Evolutionary conservation across 768 basidiomycete genomes (phyloP).

Genomic region (Mycena belliarum): DNA sequence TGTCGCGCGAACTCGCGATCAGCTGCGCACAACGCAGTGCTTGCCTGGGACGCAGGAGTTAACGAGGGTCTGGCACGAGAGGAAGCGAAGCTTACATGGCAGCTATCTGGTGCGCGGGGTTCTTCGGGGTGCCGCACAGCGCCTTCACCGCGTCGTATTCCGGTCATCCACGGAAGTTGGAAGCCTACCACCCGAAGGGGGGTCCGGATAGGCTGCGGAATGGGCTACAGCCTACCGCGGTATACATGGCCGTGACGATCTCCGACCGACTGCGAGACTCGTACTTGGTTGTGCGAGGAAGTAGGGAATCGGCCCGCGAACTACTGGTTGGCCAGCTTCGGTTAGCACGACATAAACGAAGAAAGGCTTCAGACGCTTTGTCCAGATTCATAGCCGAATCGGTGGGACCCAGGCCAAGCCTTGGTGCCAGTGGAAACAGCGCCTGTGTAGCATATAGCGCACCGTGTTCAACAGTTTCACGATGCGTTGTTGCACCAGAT

Average conservation of each 20-base stretch:
- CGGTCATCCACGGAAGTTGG: conserved; percentile 2
- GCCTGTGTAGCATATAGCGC: conserved; percentile 30
- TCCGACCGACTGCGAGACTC: neutral
- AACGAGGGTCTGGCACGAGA: conserved; percentile 6
- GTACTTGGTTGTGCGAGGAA: conserved; percentile 1
- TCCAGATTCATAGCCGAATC: conserved; percentile 55
- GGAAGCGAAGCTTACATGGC: conserved; percentile 19
- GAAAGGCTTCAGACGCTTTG: conserved; percentile 28
- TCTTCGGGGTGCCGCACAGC: conserved; percentile 8
- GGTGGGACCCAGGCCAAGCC: conserved; percentile 52
- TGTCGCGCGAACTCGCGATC: conserved; percentile 45
- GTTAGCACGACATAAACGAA: neutral
- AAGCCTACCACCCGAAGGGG: conserved; percentile 2
- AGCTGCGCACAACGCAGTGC: conserved; percentile 54
- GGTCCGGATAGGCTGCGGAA: neutral
- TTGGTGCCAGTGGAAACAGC: conserved; percentile 55
- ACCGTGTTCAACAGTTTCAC: conserved; percentile 43
- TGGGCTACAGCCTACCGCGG: conserved; percentile 5
- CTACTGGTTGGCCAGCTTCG: conserved; percentile 35
- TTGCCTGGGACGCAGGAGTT: conserved; percentile 30
- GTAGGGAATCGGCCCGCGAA: conserved; percentile 32
- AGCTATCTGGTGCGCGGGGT: conserved; percentile 13
- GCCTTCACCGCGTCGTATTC: conserved; percentile 13
- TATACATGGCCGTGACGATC: conserved; percentile 5
- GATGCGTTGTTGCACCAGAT: conserved; percentile 61